These are phyloP conservation scores for Penicillium paneum DNA, from an alignment of 2,329 filamentous ascomycete species.

Conservation along the genomic window DNA sequence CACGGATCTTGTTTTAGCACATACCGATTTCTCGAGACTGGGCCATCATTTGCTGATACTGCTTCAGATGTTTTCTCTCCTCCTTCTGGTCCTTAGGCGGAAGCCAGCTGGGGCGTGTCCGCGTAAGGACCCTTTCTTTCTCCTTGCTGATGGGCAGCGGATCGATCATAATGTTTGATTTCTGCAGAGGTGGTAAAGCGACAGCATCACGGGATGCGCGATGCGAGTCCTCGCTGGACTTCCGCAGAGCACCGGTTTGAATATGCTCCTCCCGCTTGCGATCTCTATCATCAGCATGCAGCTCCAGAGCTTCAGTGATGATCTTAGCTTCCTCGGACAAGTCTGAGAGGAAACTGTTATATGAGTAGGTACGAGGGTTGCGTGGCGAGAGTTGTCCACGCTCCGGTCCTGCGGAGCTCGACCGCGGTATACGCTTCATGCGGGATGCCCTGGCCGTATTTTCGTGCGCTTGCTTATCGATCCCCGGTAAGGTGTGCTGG, in stretches of 20 bases:
- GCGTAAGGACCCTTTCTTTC: constrained; percentile 63
- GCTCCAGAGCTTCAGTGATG: constrained; percentile 58
- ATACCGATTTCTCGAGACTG: constrained; percentile 56
- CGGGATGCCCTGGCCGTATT: constrained; percentile 33
- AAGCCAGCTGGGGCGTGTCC: constrained; percentile 65
- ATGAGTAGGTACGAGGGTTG: constrained; percentile 54
- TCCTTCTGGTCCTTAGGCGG: constrained; percentile 76
- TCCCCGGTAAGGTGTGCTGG: constrained; percentile 36
- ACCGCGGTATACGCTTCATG: constrained; percentile 30
- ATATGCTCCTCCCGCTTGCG: constrained; percentile 46
- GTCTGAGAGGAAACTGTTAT: constrained; percentile 56
- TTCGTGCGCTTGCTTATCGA: constrained; percentile 22
- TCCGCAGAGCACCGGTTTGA: constrained; percentile 43
- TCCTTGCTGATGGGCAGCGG: constrained; percentile 65
- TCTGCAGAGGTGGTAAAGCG: constrained; percentile 59
- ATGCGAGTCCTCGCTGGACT: constrained; percentile 40
- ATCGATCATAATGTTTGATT: constrained; percentile 63
- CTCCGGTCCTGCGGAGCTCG: constrained; percentile 42
- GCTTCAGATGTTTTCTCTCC: constrained; percentile 79
- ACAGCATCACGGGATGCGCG: constrained; percentile 39
- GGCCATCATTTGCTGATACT: constrained; percentile 66
- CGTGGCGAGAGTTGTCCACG: constrained; percentile 41
- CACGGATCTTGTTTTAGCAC: constrained; percentile 15
- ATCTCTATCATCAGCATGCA: constrained; percentile 52
- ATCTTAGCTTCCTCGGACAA: constrained; percentile 60